Percentiles rank a stretch among this genome's conserved stretches.
Conservation (phyloP, 1,284 basidiomycete species). For the Apiotrichum mycotoxinovorans region DNA sequence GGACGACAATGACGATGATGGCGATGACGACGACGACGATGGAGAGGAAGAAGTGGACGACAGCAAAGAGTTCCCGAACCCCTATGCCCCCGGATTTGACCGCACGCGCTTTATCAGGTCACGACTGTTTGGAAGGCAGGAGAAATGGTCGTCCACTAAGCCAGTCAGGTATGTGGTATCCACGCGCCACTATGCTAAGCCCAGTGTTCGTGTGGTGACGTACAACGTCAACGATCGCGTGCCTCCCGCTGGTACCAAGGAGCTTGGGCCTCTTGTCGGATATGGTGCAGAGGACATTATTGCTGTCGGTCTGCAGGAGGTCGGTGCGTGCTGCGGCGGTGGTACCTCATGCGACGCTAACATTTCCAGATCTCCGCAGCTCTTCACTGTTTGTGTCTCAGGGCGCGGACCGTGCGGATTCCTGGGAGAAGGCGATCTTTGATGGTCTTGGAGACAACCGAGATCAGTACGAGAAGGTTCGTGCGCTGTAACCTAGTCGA, state of each 20-base stretch:
- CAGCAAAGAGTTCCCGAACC: conserved; percentile 30
- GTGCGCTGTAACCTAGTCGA: not conserved
- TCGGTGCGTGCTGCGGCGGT: conserved; percentile 22
- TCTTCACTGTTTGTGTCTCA: conserved; percentile 40
- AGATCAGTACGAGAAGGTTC: conserved; percentile 33
- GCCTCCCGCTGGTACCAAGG: conserved; percentile 38
- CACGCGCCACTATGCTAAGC: not conserved
- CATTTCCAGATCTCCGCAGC: conserved; percentile 32
- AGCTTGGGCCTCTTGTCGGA: conserved; percentile 34
- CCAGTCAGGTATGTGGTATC: conserved; percentile 14
- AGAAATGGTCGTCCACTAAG: conserved; percentile 29
- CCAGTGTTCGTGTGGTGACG: conserved; percentile 38
- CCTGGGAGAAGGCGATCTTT: conserved; percentile 56
- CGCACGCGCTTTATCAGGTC: conserved; percentile 33
- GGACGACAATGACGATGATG: not conserved
- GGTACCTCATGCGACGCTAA: not conserved
- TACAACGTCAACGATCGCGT: conserved; percentile 47
- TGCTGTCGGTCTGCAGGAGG: conserved; percentile 45
- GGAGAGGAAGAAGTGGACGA: not conserved
- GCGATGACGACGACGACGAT: conserved; percentile 2
- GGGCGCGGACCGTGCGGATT: conserved; percentile 50
- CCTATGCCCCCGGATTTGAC: conserved; percentile 30
- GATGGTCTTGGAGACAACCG: conserved; percentile 53
- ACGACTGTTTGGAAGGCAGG: conserved; percentile 29
- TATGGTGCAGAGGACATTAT: conserved; percentile 40